Evolutionary conservation across 78 protist genomes (phyloP), one percentile per base, ranked within the genome.

Genomic region (Paratrimastix pyriformis): DNA sequence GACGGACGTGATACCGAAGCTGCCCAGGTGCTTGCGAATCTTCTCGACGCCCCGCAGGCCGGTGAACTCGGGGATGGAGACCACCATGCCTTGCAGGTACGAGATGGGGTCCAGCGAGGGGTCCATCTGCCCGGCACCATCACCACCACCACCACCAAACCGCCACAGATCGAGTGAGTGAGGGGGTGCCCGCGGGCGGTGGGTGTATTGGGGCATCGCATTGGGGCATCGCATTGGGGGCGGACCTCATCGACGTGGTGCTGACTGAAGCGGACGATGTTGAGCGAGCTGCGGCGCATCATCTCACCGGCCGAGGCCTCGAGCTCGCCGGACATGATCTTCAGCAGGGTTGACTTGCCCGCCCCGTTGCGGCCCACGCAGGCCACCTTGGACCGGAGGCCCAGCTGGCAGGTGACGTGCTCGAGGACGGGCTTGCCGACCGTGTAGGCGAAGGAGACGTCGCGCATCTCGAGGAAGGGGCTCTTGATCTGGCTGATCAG

Each of bases 321-420:
- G 38, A 92, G 74, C 38, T 88, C 94, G 24, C 81, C 89, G 59
- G 24, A 29, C 87, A 94, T 90, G 42, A 94, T 69, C 80, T 94
- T 92, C 58, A 92, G 59, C 40, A 94, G 83, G 1, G 98, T 93
- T 7, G 79, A 71, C 78, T 82, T 82, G 38, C 97, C 97, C 32
- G 87, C 92, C 7, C 98, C 98, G 78, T 94, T 94, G 45, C 90
- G 92, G 6, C 98, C 98, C 30, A 92, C 91, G 15, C 93, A 60
- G 8, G 95, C 93, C 45, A 94, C 70, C 55, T 93, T 80, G 7
- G 91, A 72, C 65, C 84, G 88, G 3, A 86, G 55, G 71, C 85
- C 93, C 37, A 90, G 64, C 18, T 87, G 86, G n/a, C 92, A 78
- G 65, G 91, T 80, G 37, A 92, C 69, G 43, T 85, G n/a, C n/a